A percentile compares a stretch with the other conserved stretches of the same genome.
Conservation (phyloP, 176 grass and related monocot species). For the Oryza meridionalis region DNA sequence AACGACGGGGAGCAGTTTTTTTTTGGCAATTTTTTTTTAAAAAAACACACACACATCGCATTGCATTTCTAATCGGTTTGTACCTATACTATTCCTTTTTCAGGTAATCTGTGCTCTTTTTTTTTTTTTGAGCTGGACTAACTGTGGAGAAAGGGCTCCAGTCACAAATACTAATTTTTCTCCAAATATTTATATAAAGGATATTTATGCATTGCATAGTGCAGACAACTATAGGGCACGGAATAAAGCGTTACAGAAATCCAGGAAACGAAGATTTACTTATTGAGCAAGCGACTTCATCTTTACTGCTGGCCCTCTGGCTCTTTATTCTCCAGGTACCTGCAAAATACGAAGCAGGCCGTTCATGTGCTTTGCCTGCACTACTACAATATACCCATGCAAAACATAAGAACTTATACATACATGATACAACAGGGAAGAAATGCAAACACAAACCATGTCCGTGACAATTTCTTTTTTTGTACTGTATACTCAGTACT, state of each 20-base stretch:
- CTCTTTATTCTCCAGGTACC: constrained; percentile 76
- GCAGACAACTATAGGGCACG: neutral
- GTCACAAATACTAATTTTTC: no score
- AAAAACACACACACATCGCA: no score
- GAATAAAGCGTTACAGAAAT: constrained; percentile 1
- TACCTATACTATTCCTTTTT: no score
- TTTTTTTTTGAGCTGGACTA: no score
- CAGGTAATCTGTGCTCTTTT: no score
- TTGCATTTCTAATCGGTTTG: no score
- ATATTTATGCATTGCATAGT: neutral
- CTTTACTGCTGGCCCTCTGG: constrained; percentile 51
- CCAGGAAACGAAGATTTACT: neutral
- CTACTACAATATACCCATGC: neutral
- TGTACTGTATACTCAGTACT: neutral
- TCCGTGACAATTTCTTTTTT: neutral
- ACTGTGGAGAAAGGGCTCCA: no score
- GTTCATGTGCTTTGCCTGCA: neutral
- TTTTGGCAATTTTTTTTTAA: no score
- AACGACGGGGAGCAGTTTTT: no score
- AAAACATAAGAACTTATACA: neutral
- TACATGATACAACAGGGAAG: neutral
- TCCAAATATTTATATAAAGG: neutral
- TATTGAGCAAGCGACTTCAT: constrained; percentile 4
- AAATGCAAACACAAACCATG: neutral
- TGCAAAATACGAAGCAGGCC: constrained; percentile 30